These are phyloP conservation scores for Cyclostephanos tholiformis DNA, from an alignment of 108 stramenopile species.

Conservation along the genomic window DNA sequence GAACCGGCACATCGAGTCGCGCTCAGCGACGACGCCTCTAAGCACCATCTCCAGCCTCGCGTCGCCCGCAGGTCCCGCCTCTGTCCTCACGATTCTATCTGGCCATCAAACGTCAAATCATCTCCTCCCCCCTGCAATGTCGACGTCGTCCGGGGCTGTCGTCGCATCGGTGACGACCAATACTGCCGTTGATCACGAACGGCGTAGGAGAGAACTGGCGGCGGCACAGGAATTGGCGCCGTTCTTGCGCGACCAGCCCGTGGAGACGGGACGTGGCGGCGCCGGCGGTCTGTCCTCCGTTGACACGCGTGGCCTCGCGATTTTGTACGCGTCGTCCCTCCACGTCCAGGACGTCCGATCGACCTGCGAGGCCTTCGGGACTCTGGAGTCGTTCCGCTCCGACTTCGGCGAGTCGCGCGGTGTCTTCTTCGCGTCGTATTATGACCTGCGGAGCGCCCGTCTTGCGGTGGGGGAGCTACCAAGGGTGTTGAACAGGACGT, in stretches of 20 bases:
- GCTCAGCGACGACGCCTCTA: not conserved
- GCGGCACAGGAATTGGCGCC: conserved; percentile 39
- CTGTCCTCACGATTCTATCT: not conserved
- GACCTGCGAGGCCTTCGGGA: conserved; percentile 83
- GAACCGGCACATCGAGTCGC: conserved; percentile 13
- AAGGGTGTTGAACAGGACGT: conserved; percentile 36
- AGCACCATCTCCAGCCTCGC: not conserved
- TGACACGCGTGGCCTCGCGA: conserved; percentile 68
- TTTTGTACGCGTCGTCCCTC: conserved; percentile 59
- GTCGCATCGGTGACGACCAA: not conserved
- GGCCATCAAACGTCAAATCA: not conserved
- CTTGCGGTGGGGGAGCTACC: conserved; percentile 78
- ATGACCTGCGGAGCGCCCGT: conserved; percentile 81
- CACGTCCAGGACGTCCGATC: conserved; percentile 59
- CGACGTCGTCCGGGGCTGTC: not conserved
- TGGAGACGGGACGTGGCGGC: not conserved
- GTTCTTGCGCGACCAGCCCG: conserved; percentile 26
- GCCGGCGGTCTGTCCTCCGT: not conserved
- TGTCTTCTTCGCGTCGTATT: conserved; percentile 79
- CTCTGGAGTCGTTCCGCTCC: conserved; percentile 72
- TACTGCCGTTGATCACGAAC: conserved; percentile 6
- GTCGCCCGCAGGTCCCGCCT: not conserved
- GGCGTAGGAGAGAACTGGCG: conserved; percentile 24
- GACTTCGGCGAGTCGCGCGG: conserved; percentile 75
- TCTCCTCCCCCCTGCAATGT: not conserved